Evolutionary conservation across 2,329 filamentous ascomycete species (phyloP), one percentile per base, ranked within the genome.

Genomic region (Penicillium vulpinum): DNA sequence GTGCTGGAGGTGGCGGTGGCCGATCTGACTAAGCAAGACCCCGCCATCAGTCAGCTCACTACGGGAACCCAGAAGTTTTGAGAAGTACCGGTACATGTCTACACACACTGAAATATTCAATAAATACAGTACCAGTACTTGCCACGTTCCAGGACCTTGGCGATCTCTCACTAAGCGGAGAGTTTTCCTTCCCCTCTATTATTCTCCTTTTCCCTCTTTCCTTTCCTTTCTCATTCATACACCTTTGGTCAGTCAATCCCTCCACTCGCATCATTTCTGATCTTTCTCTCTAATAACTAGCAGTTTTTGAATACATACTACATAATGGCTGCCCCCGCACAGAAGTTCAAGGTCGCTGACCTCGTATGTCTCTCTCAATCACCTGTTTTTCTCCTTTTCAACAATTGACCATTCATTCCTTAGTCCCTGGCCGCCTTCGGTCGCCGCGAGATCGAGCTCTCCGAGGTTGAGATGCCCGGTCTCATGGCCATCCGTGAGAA

Each of bases 341-440:
- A 88, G 80, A 93, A 90, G 81, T 95, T 91, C 89, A 96, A 97
- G 90, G 93, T 99, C 83, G 92, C 93, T 75, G 94, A 97, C 86
- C 90, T 97, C 78, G 83, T 80, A 78, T 54, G 78, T 78, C 43
- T 31, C 44, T 40, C 53, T 45, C 31, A 24, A 56, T 46, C n/a
- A 21, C 41, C 21, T n/a, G 24, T 24, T 49, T 38, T 18, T 8
- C 22, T 18, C 52, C 29, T 24, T n/a, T n/a, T 49, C 49, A 39
- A 40, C 41, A 33, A 35, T 58, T 65, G 52, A 70, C 61, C 33
- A 44, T 26, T 36, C 22, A n/a, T n/a, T n/a, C 9, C 45, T 41
- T 62, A 81, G 79, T 91, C 89, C 77, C 88, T 97, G 77, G 93
- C 94, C 76, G 94, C 94, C 80, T 97, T 99, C 77, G 94, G 94